phyloP scores from a whole-genome alignment of 148 eudicot species.

The Agrostemma githago region DNA sequence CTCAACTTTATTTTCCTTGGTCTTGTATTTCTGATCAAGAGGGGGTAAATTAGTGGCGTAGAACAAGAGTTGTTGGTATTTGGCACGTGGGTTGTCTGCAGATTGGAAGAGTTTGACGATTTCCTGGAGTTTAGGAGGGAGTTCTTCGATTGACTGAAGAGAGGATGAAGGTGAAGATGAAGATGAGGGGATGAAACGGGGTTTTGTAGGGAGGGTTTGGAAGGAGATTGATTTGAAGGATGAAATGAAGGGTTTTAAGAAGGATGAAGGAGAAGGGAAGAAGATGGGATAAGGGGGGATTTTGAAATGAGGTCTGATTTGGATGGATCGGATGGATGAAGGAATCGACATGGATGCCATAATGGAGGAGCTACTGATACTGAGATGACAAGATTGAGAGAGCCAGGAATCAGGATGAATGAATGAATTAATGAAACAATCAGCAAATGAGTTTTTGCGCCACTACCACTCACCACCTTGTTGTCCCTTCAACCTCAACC shows the following conservation, averaged over 20 bases:
- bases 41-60: constrained; percentile 58
- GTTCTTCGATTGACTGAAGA: constrained; percentile 55
- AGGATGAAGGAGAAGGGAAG: no score
- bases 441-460: no score
- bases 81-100: constrained; percentile 65
- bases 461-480: no score
- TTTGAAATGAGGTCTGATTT: constrained; percentile 34
- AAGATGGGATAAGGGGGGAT: background rate
- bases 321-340: constrained; percentile 28
- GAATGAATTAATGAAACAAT: no score
- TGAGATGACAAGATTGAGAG: background rate
- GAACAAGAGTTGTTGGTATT: constrained; percentile 73
- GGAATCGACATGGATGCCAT: constrained; percentile 47
- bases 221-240: constrained; percentile 51
- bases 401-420: no score
- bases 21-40: constrained; percentile 49
- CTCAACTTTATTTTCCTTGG: constrained; percentile 70
- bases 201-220: constrained; percentile 46
- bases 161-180: constrained; percentile 37
- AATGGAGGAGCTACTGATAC: background rate
- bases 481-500: no score
- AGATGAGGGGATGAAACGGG: constrained; percentile 24
- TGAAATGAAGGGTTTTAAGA: constrained; percentile 21
- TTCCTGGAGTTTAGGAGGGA: constrained; percentile 83
- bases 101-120: constrained; percentile 72